Evolutionary conservation across 2,329 filamentous ascomycete genomes (phyloP).

Genomic region (Neurospora sp.): DNA sequence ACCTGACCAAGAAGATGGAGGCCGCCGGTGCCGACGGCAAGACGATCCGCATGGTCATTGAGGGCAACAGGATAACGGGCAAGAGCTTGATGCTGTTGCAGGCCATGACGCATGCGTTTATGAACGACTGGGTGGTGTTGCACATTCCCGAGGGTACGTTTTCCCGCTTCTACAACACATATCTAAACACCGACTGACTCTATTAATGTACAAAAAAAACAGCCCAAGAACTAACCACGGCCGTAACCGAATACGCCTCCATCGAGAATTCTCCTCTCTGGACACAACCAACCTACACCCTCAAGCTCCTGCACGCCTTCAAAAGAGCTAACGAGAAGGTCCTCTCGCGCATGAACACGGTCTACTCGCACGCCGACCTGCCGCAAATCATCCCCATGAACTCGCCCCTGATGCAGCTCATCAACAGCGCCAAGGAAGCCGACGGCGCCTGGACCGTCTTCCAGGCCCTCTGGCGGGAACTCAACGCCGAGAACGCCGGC

Average conservation of each 20-base stretch:
- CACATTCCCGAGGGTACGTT: constrained; percentile 75
- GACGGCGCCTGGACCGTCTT: constrained; percentile 75
- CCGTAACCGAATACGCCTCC: constrained; percentile 69
- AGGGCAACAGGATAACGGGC: constrained; percentile 63
- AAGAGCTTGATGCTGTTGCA: constrained; percentile 85
- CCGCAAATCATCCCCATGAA: constrained; percentile 43
- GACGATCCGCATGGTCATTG: constrained; percentile 55
- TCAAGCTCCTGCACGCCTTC: constrained; percentile 64
- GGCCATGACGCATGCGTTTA: constrained; percentile 67
- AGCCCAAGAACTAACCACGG: constrained; percentile 76
- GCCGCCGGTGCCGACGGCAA: constrained; percentile 42
- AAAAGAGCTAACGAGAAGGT: constrained; percentile 60
- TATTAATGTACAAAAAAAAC: background rate
- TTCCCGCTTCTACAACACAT: background rate
- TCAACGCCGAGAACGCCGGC: constrained; percentile 36
- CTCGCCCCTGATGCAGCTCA: constrained; percentile 58
- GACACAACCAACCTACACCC: constrained; percentile 67
- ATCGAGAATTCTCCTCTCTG: constrained; percentile 56
- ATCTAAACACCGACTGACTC: no score
- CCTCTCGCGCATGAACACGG: constrained; percentile 41
- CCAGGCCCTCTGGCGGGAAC: constrained; percentile 70
- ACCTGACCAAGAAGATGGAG: constrained; percentile 56
- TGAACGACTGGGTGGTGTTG: constrained; percentile 82
- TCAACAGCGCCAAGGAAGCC: constrained; percentile 60
- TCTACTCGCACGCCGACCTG: constrained; percentile 33